Base-by-base conservation (phyloP, 2,329 filamentous ascomycete species). In the Rutstroemia sp. region DNA sequence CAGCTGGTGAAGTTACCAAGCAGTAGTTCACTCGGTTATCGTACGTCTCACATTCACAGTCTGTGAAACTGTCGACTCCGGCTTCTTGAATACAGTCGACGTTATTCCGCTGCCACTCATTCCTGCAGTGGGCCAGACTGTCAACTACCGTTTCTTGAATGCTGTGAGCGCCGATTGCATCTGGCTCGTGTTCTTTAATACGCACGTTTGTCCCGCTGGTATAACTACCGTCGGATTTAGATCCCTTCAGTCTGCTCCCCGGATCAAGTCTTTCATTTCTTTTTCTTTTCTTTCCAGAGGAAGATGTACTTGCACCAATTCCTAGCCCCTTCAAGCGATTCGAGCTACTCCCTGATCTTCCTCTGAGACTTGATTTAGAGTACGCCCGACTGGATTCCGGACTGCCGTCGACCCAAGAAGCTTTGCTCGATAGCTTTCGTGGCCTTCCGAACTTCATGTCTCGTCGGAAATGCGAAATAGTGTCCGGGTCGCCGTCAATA, bases 1-100 rank as follows among this genome's bases (percentile, higher is more conserved):
- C 67, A 57, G 65, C 63, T 14, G 64, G 69, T 21, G 63, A 69
- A 53, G 68, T 64, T 21, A 68, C 65, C 16, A 71, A 60, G 57
- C 64, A 71, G 42, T 61, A 57, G 47, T 68, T 54, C 23, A 69
- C 62, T 27, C 64, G 63, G 54, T 70, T 71, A 9, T 67, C 59
- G 45, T 64, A 69, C 19, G 51, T 57, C 51, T 59, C 47, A 49
- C 27, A 54, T 36, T 58, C 47, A 44, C 46, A 46, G 47, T 48
- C 42, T 47, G 39, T 48, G 34, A 61, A 56, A 57, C 46, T 57
- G 46, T 58, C 48, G n/a, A 45, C 17, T 44, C 45, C 27, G 36
- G 56, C 19, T 60, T 62, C 57, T 58, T 60, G 48, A 46, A 51
- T 56, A 48, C 10, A n/a, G 4, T 47, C 5, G 27, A 44, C 5